Conservation (phyloP, 1,284 basidiomycete genomes). For the Marasmius sp. region DNA sequence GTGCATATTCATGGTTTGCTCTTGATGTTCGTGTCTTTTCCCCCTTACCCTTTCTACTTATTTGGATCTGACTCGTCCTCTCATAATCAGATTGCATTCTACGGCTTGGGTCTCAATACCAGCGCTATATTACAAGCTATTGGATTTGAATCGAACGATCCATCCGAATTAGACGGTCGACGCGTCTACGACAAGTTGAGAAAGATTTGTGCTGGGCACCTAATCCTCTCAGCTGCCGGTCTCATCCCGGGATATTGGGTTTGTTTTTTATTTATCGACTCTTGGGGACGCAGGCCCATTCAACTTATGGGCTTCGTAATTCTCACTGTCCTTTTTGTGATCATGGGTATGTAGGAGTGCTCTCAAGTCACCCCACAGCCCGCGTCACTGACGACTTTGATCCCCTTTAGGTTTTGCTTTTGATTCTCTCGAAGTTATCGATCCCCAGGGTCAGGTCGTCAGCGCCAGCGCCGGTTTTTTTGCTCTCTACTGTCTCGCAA, state of each 20-base stretch:
- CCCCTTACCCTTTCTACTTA: conserved; percentile 8
- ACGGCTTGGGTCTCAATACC: conserved; percentile 83
- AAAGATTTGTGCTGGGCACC: conserved; percentile 61
- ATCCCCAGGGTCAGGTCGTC: conserved; percentile 31
- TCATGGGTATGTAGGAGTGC: conserved; percentile 45
- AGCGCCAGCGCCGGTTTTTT: conserved; percentile 66
- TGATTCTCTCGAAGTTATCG: conserved; percentile 50
- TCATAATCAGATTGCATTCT: conserved; percentile 73
- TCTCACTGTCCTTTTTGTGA: conserved; percentile 65
- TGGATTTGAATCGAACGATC: conserved; percentile 48
- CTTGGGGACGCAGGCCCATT: conserved; percentile 73
- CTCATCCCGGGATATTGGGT: conserved; percentile 77
- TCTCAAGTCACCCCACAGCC: conserved; percentile 8
- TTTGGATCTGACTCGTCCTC: conserved; percentile 17
- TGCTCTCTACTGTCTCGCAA: conserved; percentile 74
- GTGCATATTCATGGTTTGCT: conserved; percentile 75
- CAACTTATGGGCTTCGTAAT: conserved; percentile 78
- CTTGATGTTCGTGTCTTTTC: conserved; percentile 51
- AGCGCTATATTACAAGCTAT: conserved; percentile 61
- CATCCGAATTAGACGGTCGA: conserved; percentile 30
- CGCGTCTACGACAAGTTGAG: conserved; percentile 50
- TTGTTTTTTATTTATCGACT: conserved; percentile 69
- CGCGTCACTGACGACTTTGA: conserved; percentile 4
- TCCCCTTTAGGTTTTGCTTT: conserved; percentile 63
- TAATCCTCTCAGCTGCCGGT: conserved; percentile 71